phyloP scores from a whole-genome alignment of 176 grass and related monocot genomes.

The Carex pumila region DNA sequence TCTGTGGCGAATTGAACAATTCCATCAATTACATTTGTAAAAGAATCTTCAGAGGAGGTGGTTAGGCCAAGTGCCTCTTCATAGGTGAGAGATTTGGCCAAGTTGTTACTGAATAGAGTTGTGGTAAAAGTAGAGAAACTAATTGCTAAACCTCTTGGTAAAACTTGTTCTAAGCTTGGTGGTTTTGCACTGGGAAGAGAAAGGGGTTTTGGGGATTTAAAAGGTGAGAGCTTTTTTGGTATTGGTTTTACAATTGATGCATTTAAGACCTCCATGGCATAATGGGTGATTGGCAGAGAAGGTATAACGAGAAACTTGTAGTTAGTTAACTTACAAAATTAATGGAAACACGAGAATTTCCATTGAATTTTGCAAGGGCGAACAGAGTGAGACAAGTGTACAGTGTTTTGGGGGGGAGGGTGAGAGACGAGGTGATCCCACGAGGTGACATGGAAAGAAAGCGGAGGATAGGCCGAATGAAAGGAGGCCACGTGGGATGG shows the following conservation, averaged over 20 bases:
- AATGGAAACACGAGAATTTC: slow-evolving; percentile 25
- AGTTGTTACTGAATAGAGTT: slow-evolving; percentile 5
- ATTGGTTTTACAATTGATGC: slow-evolving; percentile 30
- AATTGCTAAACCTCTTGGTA: slow-evolving; percentile 29
- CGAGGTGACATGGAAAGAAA: slow-evolving; percentile 32
- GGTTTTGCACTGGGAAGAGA: neutral
- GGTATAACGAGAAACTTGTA: neutral
- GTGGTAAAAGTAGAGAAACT: slow-evolving; percentile 35
- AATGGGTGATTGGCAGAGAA: neutral
- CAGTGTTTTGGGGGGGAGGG: neutral
- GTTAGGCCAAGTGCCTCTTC: slow-evolving; percentile 54
- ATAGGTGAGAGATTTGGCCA: slow-evolving; percentile 59
- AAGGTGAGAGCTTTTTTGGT: slow-evolving; percentile 19
- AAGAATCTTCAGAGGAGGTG: neutral
- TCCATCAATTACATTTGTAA: slow-evolving; percentile 22
- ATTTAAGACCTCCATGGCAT: slow-evolving; percentile 44
- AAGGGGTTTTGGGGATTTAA: slow-evolving; percentile 23
- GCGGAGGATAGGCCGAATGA: neutral
- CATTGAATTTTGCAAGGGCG: slow-evolving; percentile 19
- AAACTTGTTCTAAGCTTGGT: slow-evolving; percentile 13
- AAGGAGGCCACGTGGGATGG: slow-evolving; percentile 21
- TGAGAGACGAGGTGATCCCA: neutral
- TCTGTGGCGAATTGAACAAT: slow-evolving; percentile 40
- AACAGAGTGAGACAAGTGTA: neutral
- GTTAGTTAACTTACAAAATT: slow-evolving; percentile 8